Conservation (phyloP, 2,329 filamentous ascomycete genomes). For the Alternaria gansuensis region DNA sequence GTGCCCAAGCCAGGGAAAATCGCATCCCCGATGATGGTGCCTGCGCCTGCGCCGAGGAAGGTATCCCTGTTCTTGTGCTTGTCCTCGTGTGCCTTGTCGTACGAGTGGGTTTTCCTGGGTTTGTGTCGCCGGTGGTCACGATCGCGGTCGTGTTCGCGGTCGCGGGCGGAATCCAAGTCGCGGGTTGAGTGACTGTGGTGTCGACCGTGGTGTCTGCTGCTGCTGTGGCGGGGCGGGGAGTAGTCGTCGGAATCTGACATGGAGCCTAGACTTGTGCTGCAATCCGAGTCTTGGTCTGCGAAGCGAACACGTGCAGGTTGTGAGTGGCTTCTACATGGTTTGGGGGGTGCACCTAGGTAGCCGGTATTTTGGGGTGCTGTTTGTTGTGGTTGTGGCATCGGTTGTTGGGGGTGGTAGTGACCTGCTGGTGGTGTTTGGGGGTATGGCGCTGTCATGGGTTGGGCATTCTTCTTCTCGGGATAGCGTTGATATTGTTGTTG, state of each 20-base stretch:
- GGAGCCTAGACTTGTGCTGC: slow-evolving; percentile 30
- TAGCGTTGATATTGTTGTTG: slow-evolving; percentile 18
- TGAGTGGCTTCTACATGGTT: slow-evolving; percentile 42
- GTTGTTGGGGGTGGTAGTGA: slow-evolving; percentile 21
- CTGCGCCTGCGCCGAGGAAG: slow-evolving; percentile 57
- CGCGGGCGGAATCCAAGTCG: slow-evolving; percentile 17
- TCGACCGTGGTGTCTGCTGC: slow-evolving; percentile 25
- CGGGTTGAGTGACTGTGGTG: slow-evolving; percentile 14
- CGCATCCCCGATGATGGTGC: slow-evolving; percentile 56
- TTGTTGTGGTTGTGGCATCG: slow-evolving; percentile 14
- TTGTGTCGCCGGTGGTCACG: slow-evolving; percentile 12
- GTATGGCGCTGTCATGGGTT: slow-evolving; percentile 25
- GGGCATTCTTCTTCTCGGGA: slow-evolving; percentile 16
- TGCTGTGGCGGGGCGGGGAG: slow-evolving; percentile 26
- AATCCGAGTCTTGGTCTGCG: slow-evolving; percentile 36
- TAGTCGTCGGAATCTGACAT: slow-evolving; percentile 32
- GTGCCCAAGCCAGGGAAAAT: slow-evolving; percentile 58
- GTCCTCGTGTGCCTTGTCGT: slow-evolving; percentile 21
- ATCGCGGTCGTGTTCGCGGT: slow-evolving; percentile 13
- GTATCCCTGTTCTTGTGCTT: slow-evolving; percentile 49
- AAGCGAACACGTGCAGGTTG: slow-evolving; percentile 48
- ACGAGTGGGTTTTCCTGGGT: slow-evolving; percentile 5
- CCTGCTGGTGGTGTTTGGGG: slow-evolving; percentile 33
- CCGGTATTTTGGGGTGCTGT: slow-evolving; percentile 28
- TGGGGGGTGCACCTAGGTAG: slow-evolving; percentile 40